These are phyloP conservation scores for Kockiozyma suomiensis DNA, from an alignment of 805 yeast genomes.

Conservation along the genomic window DNA sequence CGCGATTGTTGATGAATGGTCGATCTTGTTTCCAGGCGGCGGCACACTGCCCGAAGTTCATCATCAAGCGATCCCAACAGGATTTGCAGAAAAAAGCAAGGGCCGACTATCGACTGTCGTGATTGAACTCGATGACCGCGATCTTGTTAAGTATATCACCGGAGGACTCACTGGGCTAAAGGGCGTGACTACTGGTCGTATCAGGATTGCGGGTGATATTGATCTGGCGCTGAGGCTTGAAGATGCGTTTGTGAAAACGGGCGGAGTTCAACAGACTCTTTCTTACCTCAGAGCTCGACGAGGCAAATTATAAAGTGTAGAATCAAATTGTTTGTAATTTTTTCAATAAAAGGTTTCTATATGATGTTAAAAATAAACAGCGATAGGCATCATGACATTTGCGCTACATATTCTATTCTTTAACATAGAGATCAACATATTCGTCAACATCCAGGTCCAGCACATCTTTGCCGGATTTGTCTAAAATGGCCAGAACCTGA, in stretches of 20 bases:
- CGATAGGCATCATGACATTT: neutral
- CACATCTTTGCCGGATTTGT: constrained; percentile 43
- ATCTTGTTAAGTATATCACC: constrained; percentile 22
- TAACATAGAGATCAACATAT: constrained; percentile 50
- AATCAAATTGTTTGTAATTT: neutral
- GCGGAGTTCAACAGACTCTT: constrained; percentile 28
- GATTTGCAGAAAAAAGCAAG: neutral
- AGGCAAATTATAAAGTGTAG: neutral
- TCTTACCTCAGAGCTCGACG: constrained; percentile 8
- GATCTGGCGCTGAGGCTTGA: constrained; percentile 32
- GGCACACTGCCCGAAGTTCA: constrained; percentile 12
- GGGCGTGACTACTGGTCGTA: constrained; percentile 28
- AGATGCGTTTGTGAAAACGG: constrained; percentile 21
- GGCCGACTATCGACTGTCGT: constrained; percentile 22
- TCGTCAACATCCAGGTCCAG: constrained; percentile 52
- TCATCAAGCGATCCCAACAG: constrained; percentile 24
- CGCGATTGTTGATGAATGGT: constrained; percentile 27
- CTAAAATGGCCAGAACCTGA: constrained; percentile 47
- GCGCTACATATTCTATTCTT: constrained; percentile 34
- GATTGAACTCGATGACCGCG: constrained; percentile 28
- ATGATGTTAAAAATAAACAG: neutral
- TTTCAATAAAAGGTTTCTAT: neutral
- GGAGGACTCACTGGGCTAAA: constrained; percentile 29
- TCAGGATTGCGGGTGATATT: constrained; percentile 29
- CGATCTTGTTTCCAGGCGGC: constrained; percentile 19